A percentile compares a stretch with the other conserved stretches of the same genome.
Conservation (phyloP, 768 basidiomycete species). For the Leccinum disarticulatum region DNA sequence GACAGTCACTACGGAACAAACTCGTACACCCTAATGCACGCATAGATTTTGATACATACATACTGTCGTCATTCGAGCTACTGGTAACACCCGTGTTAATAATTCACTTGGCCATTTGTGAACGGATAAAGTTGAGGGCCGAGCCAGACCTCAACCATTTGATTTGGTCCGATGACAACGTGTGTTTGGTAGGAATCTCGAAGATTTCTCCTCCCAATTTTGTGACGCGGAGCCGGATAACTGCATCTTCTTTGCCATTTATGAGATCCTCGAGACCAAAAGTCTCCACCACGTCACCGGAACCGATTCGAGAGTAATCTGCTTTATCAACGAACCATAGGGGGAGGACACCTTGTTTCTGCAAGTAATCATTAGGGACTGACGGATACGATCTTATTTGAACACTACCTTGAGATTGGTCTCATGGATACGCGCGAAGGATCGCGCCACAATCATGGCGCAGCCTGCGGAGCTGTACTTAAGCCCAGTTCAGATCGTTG, state of each 20-base stretch:
- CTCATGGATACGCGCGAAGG: constrained; percentile 98
- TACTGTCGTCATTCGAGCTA: background rate
- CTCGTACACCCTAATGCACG: background rate
- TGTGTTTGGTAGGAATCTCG: constrained; percentile 77
- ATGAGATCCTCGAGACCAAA: constrained; percentile 74
- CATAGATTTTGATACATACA: constrained; percentile 1
- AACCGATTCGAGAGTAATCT: constrained; percentile 82
- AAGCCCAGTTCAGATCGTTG: background rate
- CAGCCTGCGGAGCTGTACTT: constrained; percentile 52
- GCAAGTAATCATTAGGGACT: constrained; percentile 11
- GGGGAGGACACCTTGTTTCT: constrained; percentile 98
- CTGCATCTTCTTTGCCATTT: constrained; percentile 40
- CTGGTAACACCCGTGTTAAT: background rate
- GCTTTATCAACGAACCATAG: constrained; percentile 88
- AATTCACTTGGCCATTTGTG: constrained; percentile 38
- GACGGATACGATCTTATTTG: background rate
- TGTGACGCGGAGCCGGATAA: constrained; percentile 61
- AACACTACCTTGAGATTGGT: constrained; percentile 84
- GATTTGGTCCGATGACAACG: constrained; percentile 87
- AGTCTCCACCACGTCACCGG: constrained; percentile 83
- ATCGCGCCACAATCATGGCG: constrained; percentile 83
- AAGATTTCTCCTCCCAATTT: constrained; percentile 61
- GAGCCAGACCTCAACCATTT: constrained; percentile 89
- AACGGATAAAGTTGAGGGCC: constrained; percentile 86
- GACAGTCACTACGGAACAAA: constrained; percentile 3